Evolutionary conservation across 2,329 filamentous ascomycete genomes (phyloP).

Genomic region (Cladorrhinum sp.): DNA sequence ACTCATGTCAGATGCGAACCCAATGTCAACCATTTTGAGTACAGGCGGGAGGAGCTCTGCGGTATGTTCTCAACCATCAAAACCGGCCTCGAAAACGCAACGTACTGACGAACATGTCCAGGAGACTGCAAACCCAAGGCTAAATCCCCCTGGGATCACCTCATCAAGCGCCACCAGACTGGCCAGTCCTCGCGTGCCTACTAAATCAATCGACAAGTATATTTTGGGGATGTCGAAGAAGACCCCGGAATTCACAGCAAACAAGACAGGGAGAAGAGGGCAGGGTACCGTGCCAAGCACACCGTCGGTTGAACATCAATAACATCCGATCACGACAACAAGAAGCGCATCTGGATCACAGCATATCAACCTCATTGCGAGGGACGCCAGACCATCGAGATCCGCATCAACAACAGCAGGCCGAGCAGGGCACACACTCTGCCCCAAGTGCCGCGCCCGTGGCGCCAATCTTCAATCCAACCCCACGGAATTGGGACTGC

Average conservation of each 20-base stretch:
- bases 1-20: constrained; percentile 35
- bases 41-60: constrained; percentile 32
- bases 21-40: constrained; percentile 36
- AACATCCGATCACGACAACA: neutral
- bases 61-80: constrained; percentile 24
- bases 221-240: neutral
- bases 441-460: neutral
- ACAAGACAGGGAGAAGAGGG: neutral
- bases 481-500: neutral
- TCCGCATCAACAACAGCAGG: neutral
- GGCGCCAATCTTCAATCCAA: neutral
- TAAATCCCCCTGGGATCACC: constrained; percentile 36
- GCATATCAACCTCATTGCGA: neutral
- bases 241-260: neutral
- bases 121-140: constrained; percentile 39
- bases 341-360: neutral
- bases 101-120: constrained; percentile 19
- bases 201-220: constrained; percentile 7
- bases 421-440: neutral
- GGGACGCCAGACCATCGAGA: neutral
- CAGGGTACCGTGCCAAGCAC: neutral
- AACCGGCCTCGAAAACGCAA: neutral
- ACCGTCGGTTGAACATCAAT: neutral
- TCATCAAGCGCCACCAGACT: constrained; percentile 37
- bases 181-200: constrained; percentile 13